Evolutionary conservation across 163 green algal species (phyloP).

Genomic region (Botryococcus braunii): DNA sequence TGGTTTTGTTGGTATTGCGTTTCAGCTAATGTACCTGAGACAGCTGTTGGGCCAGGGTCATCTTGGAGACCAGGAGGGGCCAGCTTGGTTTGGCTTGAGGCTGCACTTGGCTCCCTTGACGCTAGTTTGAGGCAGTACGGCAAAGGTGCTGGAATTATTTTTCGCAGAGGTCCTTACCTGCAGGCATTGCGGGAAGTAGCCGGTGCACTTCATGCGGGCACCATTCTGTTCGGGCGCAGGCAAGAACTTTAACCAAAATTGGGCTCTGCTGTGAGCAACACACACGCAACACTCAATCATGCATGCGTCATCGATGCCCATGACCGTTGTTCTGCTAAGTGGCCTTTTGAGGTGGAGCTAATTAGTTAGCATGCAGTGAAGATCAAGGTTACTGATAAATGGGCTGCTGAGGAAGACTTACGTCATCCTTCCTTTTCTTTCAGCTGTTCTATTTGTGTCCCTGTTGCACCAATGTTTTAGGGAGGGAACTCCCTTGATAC

Average conservation of each 20-base stretch:
- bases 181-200: conserved; percentile 16
- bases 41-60: not conserved
- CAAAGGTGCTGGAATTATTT: conserved; percentile 25
- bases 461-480: too few species aligned
- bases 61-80: conserved; percentile 31
- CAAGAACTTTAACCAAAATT: not conserved
- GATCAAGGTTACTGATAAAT: too few species aligned
- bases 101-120: conserved; percentile 21
- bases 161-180: conserved; percentile 22
- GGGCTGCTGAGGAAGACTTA: too few species aligned
- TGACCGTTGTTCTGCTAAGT: too few species aligned
- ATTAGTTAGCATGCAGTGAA: too few species aligned
- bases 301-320: too few species aligned
- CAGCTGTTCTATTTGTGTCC: too few species aligned
- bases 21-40: not conserved
- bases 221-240: conserved; percentile 31
- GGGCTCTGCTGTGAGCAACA: too few species aligned
- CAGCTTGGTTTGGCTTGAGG: conserved; percentile 22
- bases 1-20: not conserved
- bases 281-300: too few species aligned
- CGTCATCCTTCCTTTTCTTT: too few species aligned
- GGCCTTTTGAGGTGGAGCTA: too few species aligned
- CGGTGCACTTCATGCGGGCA: conserved; percentile 9
- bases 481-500: too few species aligned
- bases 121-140: conserved; percentile 21